Evolutionary conservation across 768 basidiomycete genomes (phyloP).

Genomic region (Hypsizygus marmoreus): DNA sequence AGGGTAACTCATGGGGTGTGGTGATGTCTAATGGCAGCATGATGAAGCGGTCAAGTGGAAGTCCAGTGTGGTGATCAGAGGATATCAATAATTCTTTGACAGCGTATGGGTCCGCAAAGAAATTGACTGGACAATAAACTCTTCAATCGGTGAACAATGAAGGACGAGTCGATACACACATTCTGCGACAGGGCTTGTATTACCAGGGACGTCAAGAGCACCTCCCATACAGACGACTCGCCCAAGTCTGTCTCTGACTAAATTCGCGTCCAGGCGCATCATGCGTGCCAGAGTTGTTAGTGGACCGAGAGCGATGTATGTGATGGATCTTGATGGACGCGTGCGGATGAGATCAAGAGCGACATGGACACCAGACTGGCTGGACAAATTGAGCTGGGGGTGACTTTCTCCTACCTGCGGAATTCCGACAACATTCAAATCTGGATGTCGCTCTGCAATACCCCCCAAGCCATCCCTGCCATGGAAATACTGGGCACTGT

Average conservation of each 20-base stretch:
- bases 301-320: constrained; percentile 75
- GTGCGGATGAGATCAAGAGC: constrained; percentile 55
- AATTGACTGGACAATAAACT: constrained; percentile 70
- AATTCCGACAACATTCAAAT: constrained; percentile 45
- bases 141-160: constrained; percentile 2
- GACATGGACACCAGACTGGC: constrained; percentile 52
- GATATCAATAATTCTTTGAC: constrained; percentile 67
- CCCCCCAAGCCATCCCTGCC: constrained; percentile 77
- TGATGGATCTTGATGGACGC: constrained; percentile 53
- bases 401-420: constrained; percentile 27
- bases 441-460: constrained; percentile 66
- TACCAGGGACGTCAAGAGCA: constrained; percentile 88
- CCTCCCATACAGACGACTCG: constrained; percentile 94
- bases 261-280: constrained; percentile 53
- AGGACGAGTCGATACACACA: constrained; percentile 49
- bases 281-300: constrained; percentile 79
- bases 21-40: constrained; percentile 84
- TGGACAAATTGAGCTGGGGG: constrained; percentile 48
- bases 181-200: constrained; percentile 79
- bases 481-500: constrained; percentile 85
- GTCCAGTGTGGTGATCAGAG: constrained; percentile 32
- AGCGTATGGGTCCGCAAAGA: constrained; percentile 86
- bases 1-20: constrained; percentile 75
- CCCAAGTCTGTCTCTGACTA: constrained; percentile 61
- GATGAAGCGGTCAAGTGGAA: constrained; percentile 69